Conservation (phyloP, 768 basidiomycete species). For the Coprinopsis sp. region DNA sequence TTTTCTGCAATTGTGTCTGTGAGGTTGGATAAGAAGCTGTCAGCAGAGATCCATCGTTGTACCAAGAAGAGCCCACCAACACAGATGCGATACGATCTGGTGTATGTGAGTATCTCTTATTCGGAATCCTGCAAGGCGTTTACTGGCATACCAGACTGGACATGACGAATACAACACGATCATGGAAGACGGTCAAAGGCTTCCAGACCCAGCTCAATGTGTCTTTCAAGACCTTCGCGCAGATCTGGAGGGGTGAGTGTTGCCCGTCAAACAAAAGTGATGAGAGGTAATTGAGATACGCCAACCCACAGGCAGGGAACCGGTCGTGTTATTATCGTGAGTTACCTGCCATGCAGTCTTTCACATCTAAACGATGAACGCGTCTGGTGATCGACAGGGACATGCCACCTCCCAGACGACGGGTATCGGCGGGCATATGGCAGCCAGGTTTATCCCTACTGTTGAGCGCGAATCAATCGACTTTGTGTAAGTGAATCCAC, state of each 20-base stretch:
- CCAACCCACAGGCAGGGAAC: slow-evolving; percentile 57
- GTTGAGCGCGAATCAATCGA: slow-evolving; percentile 94
- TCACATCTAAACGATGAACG: too few relatives aligned
- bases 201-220: slow-evolving; percentile 63
- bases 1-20: slow-evolving; percentile 67
- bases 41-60: slow-evolving; percentile 74
- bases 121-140: neutral
- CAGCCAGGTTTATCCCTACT: slow-evolving; percentile 89
- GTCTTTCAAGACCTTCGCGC: slow-evolving; percentile 86
- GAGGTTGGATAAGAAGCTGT: slow-evolving; percentile 59
- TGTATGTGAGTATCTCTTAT: slow-evolving; percentile 66
- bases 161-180: slow-evolving; percentile 68
- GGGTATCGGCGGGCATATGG: slow-evolving; percentile 60
- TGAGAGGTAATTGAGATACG: slow-evolving; percentile 7
- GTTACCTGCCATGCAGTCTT: slow-evolving; percentile 13
- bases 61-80: slow-evolving; percentile 93
- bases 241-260: slow-evolving; percentile 75
- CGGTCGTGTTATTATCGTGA: slow-evolving; percentile 80
- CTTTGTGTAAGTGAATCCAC: slow-evolving; percentile 54
- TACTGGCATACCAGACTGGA: slow-evolving; percentile 55
- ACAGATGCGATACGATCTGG: slow-evolving; percentile 71
- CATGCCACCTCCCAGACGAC: slow-evolving; percentile 92
- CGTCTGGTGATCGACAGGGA: slow-evolving; percentile 51
- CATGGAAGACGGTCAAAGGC: slow-evolving; percentile 61
- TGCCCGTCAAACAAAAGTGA: neutral